Evolutionary conservation across 2,329 filamentous ascomycete genomes (phyloP), one percentile per base, ranked within the genome.

Genomic region (Elsinoe batatas): DNA sequence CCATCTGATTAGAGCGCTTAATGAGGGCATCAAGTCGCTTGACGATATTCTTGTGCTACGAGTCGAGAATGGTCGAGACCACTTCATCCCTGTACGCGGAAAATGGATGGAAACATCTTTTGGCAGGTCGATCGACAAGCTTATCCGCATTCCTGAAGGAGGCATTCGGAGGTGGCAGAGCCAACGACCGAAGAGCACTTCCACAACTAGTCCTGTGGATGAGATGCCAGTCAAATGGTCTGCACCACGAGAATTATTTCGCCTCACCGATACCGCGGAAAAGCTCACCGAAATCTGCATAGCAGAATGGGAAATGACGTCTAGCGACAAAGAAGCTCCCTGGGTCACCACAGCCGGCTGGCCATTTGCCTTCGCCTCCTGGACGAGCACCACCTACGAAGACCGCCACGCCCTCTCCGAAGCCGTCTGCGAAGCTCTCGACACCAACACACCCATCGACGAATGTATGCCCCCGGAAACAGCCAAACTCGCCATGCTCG

Each of bases 11-110:
- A 81, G 80, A 15, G 73, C 77, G 1, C 76, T 98, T 36, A 97
- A 97, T 61, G 77, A 85, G 54, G 82, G 80, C 13, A 74, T 76
- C 1, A 67, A 75, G 3, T 74, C 73, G 6, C 73, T 98, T 0
- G 91, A 97, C 59, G 90, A 97, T 61, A 84, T 98, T 2, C 75
- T 98, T 6, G 85, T 98, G 1, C 76, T 98, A 7, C 83, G 90
- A 0, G 87, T 98, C 4, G 78, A 82, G 10, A 81, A 85, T 53
- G 94, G 94, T 0, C 80, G 90, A 47, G 93, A 98, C 64, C 87
- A 97, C 66, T 98, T 98, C 66, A 81, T 98, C 37, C 85, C 90
- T 0, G 76, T 95, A 0, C 83, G 80, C 20, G 93, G 81, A 0
- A 74, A 72, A 1, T 98, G 93, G 91, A 74, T 85, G 3, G 86